Base-by-base conservation (phyloP, 345 rosid species). In the Geranium rotundifolium region DNA sequence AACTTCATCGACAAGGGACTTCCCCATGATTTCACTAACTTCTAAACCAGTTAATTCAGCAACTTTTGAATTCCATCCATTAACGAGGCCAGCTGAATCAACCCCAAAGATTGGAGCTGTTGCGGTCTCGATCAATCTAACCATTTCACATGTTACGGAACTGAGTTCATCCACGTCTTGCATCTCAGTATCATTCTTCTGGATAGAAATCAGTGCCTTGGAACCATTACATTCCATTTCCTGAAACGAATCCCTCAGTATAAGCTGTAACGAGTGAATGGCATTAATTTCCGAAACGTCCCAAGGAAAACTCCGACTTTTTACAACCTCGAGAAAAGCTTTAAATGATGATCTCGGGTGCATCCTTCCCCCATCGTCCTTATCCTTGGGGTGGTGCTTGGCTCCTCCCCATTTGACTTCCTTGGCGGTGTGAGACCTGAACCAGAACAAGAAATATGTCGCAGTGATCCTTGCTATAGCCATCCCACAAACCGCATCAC, bases 371-470 rank as follows among this genome's bases (percentile, higher is more conserved):
- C 70, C 80, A 34, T 82, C 90, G 61, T 91, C 95, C 72, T 73
- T 86, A 71, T 79, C 71, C 49, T 78, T 71, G 0, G 81, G 90
- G 52, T 79, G 87, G 72, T 86, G 88, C 83, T 86, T 88, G 27
- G 96, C 96, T 69, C 91, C 96, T 56, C 95, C 91, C 97, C 96
- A 91, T 76, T 86, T 86, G 17, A 88, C 69, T 67, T 83, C 85
- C 63, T 82, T 82, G 5, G 87, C 96, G 50, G 86, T 78, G 56
- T 86, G 88, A 14, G 96, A 91, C 76, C 97, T 82, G 73, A 91
- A 91, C 97, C 96, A 88, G 79, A 88, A 81, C 69, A 91, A 77
- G 72, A 83, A 88, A 73, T 85, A 86, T 70, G 69, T 77, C 12
- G 85, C 78, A 69, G 75, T 81, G 70, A 91, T 74, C 65, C 87